Percentiles rank a stretch among this genome's conserved stretches.
phyloP scores from a whole-genome alignment of 306 rosid species.

The Castanospermum australe region DNA sequence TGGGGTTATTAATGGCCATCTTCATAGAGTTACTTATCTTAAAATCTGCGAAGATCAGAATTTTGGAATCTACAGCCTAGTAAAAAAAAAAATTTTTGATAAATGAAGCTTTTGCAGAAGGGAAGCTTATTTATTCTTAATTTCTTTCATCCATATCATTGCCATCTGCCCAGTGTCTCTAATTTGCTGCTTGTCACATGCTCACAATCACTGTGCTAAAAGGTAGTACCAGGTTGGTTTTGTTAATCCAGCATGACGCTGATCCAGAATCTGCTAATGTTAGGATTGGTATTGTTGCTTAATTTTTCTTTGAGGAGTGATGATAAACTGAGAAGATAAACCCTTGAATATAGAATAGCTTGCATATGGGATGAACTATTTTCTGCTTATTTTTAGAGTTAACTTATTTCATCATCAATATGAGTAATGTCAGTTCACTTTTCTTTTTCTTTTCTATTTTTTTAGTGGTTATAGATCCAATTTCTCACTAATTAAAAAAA shows the following conservation, averaged over 20 bases:
- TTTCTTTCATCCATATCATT: not conserved
- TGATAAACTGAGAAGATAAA: not conserved
- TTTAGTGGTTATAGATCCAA: not conserved
- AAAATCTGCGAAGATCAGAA: slow-evolving; percentile 41
- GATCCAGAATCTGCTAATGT: slow-evolving; percentile 17
- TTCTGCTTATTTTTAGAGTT: slow-evolving; percentile 1
- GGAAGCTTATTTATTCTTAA: not conserved
- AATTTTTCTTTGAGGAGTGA: slow-evolving; percentile 2
- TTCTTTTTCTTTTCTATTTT: not conserved
- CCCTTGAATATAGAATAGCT: not conserved
- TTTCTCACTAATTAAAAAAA: not conserved
- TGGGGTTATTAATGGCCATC: slow-evolving; percentile 35
- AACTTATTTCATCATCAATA: not conserved
- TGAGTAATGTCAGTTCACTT: not conserved
- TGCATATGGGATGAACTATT: not conserved
- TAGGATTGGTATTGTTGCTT: slow-evolving; percentile 25
- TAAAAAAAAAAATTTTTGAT: not conserved
- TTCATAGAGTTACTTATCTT: slow-evolving; percentile 42
- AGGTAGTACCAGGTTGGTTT: slow-evolving; percentile 35
- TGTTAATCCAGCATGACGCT: slow-evolving; percentile 3
- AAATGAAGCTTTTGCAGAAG: not conserved
- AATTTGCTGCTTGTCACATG: slow-evolving; percentile 11
- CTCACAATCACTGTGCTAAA: slow-evolving; percentile 33
- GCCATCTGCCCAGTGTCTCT: not conserved
- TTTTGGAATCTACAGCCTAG: slow-evolving; percentile 39